These are phyloP conservation scores for Suhomyces yuchorum DNA, from an alignment of 1,139 yeast genomes.

Conservation along the genomic window DNA sequence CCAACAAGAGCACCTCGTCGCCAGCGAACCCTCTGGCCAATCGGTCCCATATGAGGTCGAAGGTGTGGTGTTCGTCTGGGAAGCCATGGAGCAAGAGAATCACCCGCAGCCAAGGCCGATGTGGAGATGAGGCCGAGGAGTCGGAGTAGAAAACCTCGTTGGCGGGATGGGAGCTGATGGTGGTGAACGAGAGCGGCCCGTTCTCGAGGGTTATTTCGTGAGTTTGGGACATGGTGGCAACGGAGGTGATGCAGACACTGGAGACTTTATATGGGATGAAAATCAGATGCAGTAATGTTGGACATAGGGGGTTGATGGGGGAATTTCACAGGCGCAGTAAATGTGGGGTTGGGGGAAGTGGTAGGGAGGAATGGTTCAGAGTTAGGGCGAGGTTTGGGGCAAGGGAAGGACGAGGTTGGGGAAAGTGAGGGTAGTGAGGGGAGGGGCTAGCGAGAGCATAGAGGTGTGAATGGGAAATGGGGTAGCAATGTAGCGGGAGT, in stretches of 20 bases:
- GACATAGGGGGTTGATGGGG: background rate
- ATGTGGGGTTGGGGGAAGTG: background rate
- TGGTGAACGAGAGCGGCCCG: conserved; percentile 29
- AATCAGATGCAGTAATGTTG: background rate
- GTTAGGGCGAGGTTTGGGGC: background rate
- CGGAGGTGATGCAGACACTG: background rate
- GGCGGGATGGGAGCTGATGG: conserved; percentile 26
- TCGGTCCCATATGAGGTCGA: conserved; percentile 28
- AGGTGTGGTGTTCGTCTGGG: conserved; percentile 43
- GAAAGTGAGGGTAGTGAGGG: background rate
- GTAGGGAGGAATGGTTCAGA: background rate
- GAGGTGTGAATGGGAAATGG: background rate
- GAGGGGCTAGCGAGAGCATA: background rate
- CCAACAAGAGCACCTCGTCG: conserved; percentile 30
- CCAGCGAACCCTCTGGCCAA: conserved; percentile 22
- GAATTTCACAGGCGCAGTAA: background rate
- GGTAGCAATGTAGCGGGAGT: too few species aligned
- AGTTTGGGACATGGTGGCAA: conserved; percentile 1
- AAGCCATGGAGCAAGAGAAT: conserved; percentile 45
- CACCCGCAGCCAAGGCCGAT: conserved; percentile 28
- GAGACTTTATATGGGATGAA: background rate
- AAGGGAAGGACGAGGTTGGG: background rate
- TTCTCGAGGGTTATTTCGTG: conserved; percentile 23
- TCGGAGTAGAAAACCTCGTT: conserved; percentile 21
- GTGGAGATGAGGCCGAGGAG: background rate